A percentile compares a stretch with the other conserved stretches of the same genome.
Conservation (phyloP, 1,284 basidiomycete genomes). For the Sparassis latifolia region DNA sequence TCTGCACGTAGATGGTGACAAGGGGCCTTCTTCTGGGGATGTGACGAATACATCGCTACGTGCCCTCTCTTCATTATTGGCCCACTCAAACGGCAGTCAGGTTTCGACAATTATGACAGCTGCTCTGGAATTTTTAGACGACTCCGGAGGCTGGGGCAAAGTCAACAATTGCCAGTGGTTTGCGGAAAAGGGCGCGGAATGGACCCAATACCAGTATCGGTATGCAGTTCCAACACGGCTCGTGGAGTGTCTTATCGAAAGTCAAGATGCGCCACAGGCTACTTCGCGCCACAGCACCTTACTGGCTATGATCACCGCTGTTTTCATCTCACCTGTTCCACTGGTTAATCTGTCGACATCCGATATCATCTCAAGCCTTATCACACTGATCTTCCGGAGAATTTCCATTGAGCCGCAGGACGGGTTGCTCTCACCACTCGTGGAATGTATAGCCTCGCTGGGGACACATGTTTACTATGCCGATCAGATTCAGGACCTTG, state of each 20-base stretch:
- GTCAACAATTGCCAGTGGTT: slow-evolving; percentile 80
- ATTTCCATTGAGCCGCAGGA: slow-evolving; percentile 64
- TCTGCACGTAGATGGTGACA: slow-evolving; percentile 81
- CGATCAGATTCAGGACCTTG: slow-evolving; percentile 93
- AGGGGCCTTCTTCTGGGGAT: slow-evolving; percentile 71
- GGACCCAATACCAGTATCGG: slow-evolving; percentile 89
- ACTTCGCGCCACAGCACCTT: slow-evolving; percentile 61
- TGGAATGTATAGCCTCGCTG: slow-evolving; percentile 79
- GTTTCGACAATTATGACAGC: slow-evolving; percentile 69
- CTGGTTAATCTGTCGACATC: slow-evolving; percentile 89
- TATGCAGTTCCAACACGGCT: slow-evolving; percentile 84
- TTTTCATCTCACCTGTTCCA: slow-evolving; percentile 78
- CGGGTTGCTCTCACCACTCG: slow-evolving; percentile 60
- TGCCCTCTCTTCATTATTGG: slow-evolving; percentile 68
- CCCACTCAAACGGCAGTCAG: slow-evolving; percentile 75
- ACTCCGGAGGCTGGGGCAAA: slow-evolving; percentile 64
- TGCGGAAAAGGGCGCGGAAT: slow-evolving; percentile 68
- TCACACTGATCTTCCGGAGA: slow-evolving; percentile 70
- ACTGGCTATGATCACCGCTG: slow-evolving; percentile 78
- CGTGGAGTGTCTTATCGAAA: slow-evolving; percentile 73
- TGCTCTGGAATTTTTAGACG: slow-evolving; percentile 60
- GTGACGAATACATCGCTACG: slow-evolving; percentile 72
- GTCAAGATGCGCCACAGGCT: slow-evolving; percentile 51
- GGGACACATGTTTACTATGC: slow-evolving; percentile 92
- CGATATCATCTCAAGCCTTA: slow-evolving; percentile 77